A percentile compares a stretch with the other conserved stretches of the same genome.
Evolutionary conservation across 1,139 yeast species (phyloP).

Genomic region (Suhomyces bolitotheri): DNA sequence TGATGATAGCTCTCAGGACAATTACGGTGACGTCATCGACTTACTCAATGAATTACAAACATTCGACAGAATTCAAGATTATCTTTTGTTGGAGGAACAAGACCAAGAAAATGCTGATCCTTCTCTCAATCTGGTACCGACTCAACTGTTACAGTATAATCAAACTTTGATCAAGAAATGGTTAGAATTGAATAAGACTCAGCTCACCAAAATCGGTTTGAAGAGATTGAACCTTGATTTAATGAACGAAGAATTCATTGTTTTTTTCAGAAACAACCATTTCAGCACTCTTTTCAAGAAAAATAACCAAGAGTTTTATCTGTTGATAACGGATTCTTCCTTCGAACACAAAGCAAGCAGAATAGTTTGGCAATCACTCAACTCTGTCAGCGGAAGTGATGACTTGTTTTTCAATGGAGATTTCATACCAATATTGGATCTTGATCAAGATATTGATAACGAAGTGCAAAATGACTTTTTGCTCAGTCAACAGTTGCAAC

Average conservation of each 20-base stretch:
- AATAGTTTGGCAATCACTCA: slow-evolving; percentile 77
- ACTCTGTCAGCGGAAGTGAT: slow-evolving; percentile 62
- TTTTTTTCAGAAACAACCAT: slow-evolving; percentile 84
- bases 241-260: slow-evolving; percentile 43
- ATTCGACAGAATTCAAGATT: slow-evolving; percentile 51
- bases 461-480: slow-evolving; percentile 38
- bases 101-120: slow-evolving; percentile 6
- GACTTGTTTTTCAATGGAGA: slow-evolving; percentile 68
- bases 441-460: slow-evolving; percentile 17
- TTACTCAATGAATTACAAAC: slow-evolving; percentile 32
- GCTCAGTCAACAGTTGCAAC: slow-evolving; percentile 56
- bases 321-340: slow-evolving; percentile 73
- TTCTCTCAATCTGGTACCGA: slow-evolving; percentile 10
- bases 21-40: slow-evolving; percentile 22
- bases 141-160: slow-evolving; percentile 14
- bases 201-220: slow-evolving; percentile 68
- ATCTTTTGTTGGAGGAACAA: slow-evolving; percentile 23
- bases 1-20: slow-evolving; percentile 18
- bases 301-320: slow-evolving; percentile 48
- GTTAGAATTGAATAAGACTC: slow-evolving; percentile 59
- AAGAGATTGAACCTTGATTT: slow-evolving; percentile 45
- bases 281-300: slow-evolving; percentile 70
- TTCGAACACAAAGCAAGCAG: slow-evolving; percentile 43
- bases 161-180: slow-evolving; percentile 35
- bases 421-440: slow-evolving; percentile 47